These are phyloP conservation scores for Sesbania bispinosa DNA, from an alignment of 306 rosid species.

Conservation along the genomic window DNA sequence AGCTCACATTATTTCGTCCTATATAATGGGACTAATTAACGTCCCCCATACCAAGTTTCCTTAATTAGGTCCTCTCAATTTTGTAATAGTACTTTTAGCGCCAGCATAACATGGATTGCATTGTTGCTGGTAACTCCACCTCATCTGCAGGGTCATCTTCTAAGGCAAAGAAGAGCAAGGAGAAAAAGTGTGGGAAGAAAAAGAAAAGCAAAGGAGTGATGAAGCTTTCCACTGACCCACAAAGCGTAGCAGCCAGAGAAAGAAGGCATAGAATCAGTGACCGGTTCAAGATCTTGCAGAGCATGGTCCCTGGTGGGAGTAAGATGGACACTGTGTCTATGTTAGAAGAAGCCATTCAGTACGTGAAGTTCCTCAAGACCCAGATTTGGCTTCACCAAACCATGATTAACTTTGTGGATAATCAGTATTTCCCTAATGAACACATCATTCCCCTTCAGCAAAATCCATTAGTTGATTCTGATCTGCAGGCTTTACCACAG, in stretches of 20 bases:
- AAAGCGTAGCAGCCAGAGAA: constrained; percentile 89
- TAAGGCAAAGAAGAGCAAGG: constrained; percentile 13
- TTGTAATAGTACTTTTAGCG: neutral
- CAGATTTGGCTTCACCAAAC: constrained; percentile 86
- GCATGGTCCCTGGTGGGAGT: constrained; percentile 87
- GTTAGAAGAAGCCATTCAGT: constrained; percentile 86
- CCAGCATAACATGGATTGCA: constrained; percentile 43
- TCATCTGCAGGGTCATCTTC: constrained; percentile 42
- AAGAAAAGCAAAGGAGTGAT: constrained; percentile 29
- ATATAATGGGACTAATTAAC: no score
- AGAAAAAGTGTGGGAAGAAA: constrained; percentile 32
- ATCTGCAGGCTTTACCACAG: neutral
- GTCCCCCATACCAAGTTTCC: no score
- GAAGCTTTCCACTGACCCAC: constrained; percentile 90
- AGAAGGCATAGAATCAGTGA: constrained; percentile 88
- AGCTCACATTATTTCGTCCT: no score
- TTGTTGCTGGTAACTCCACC: constrained; percentile 1
- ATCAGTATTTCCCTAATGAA: neutral
- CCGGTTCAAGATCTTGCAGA: constrained; percentile 81
- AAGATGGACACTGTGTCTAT: constrained; percentile 90
- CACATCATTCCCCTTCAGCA: neutral
- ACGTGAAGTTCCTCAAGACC: constrained; percentile 74
- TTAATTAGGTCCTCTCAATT: no score
- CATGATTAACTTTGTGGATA: constrained; percentile 50
- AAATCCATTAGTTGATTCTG: neutral